These are phyloP conservation scores for Vitis hybrid DNA, from an alignment of 177 flowering plant genomes.

Conservation along the genomic window DNA sequence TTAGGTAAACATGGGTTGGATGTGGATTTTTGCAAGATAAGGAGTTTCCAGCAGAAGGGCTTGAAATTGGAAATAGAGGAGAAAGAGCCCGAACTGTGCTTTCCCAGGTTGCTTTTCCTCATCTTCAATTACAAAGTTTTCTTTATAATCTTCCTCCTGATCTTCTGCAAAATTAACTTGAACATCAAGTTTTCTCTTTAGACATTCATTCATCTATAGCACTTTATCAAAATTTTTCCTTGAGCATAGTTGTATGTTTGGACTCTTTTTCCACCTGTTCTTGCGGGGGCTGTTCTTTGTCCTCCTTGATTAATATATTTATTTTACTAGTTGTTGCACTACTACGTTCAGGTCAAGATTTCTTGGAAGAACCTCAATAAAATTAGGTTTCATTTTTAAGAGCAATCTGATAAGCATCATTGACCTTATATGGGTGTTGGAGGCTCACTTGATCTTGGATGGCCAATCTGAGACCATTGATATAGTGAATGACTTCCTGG, in stretches of 20 bases:
- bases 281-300: not conserved
- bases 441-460: not conserved
- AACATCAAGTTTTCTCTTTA: not conserved
- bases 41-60: too few relatives aligned
- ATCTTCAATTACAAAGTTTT: not conserved
- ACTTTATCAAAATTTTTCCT: not conserved
- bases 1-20: not conserved
- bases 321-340: not conserved
- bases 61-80: not conserved
- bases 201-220: not conserved
- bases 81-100: not conserved
- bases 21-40: too few relatives aligned
- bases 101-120: not conserved
- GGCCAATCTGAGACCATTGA: not conserved
- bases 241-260: not conserved
- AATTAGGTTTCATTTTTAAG: constrained; percentile 3
- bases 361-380: not conserved
- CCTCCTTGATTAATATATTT: not conserved
- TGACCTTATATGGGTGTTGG: not conserved
- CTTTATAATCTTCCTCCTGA: not conserved
- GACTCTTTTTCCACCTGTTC: not conserved
- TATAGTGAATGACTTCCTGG: not conserved
- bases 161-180: constrained; percentile 2
- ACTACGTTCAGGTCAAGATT: not conserved
- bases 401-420: not conserved